These are phyloP conservation scores for Odonthalia washingtoniensis DNA, from an alignment of 31 red algal species.

Conservation along the genomic window DNA sequence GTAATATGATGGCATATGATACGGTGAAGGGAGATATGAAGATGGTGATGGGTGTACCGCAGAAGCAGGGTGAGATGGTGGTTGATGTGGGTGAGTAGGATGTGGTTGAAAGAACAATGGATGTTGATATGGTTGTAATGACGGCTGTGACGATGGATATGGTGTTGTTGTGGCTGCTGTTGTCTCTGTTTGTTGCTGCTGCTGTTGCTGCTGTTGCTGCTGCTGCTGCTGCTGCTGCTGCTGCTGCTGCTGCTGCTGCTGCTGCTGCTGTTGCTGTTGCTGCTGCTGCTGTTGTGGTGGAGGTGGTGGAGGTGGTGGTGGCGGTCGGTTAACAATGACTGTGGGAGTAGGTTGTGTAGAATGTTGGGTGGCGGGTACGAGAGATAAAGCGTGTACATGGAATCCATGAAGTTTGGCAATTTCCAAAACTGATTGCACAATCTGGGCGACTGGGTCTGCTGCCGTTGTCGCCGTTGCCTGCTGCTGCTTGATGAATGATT, in stretches of 20 bases:
- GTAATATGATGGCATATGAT: not conserved
- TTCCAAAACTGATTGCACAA: not conserved
- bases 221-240: slow-evolving; percentile 40
- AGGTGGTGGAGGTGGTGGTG: not conserved
- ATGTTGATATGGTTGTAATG: not conserved
- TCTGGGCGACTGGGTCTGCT: slow-evolving; percentile 22
- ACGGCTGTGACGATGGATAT: not conserved
- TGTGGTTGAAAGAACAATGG: too few species aligned
- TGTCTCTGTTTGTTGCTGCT: slow-evolving; percentile 21
- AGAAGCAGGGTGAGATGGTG: not conserved
- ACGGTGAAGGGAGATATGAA: not conserved
- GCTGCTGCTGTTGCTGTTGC: slow-evolving; percentile 15
- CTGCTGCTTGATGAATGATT: not conserved
- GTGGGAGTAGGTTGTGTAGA: not conserved
- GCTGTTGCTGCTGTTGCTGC: slow-evolving; percentile 3
- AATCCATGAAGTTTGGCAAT: slow-evolving; percentile 36
- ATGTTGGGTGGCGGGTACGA: slow-evolving; percentile 19
- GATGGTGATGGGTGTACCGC: not conserved
- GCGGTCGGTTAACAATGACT: slow-evolving; percentile 7
- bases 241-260: slow-evolving; percentile 8
- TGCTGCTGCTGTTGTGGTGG: not conserved
- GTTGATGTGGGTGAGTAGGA: not conserved
- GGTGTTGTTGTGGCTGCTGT: not conserved
- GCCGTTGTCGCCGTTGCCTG: not conserved
- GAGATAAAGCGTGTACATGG: slow-evolving; percentile 29